phyloP scores from a whole-genome alignment of 352 stramenopile species.

The Globisporangium barbulae region DNA sequence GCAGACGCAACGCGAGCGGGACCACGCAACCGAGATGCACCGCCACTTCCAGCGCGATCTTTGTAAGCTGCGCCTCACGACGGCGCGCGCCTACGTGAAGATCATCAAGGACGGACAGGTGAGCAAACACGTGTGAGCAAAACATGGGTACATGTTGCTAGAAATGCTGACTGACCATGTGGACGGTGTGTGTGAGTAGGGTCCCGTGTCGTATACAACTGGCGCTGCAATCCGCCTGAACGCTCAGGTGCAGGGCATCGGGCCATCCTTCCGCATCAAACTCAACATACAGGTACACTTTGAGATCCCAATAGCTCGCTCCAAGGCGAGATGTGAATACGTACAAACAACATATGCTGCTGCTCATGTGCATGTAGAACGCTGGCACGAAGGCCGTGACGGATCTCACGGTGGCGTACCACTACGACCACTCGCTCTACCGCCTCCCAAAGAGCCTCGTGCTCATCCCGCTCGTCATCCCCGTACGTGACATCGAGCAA shows the following conservation, averaged over 20 bases:
- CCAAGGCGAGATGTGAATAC: not conserved
- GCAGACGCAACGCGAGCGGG: slow-evolving; percentile 88
- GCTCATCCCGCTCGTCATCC: slow-evolving; percentile 64
- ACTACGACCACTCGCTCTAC: slow-evolving; percentile 80
- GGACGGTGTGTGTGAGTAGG: slow-evolving; percentile 24
- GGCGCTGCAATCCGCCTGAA: slow-evolving; percentile 76
- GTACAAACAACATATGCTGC: not conserved
- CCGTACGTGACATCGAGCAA: slow-evolving; percentile 28
- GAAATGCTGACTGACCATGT: not conserved
- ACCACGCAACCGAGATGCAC: slow-evolving; percentile 90
- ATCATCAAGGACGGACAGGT: slow-evolving; percentile 89
- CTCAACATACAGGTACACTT: slow-evolving; percentile 61
- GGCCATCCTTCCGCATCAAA: slow-evolving; percentile 79
- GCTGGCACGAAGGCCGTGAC: slow-evolving; percentile 61
- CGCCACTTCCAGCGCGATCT: slow-evolving; percentile 89
- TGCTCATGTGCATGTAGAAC: slow-evolving; percentile 33
- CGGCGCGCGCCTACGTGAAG: slow-evolving; percentile 87
- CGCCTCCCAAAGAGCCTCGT: slow-evolving; percentile 63
- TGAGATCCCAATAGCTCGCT: not conserved
- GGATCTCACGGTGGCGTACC: slow-evolving; percentile 63
- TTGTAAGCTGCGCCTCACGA: slow-evolving; percentile 86
- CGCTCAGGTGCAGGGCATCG: slow-evolving; percentile 78
- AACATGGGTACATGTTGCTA: not conserved
- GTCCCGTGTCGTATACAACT: slow-evolving; percentile 66
- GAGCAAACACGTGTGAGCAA: not conserved